Evolutionary conservation across 148 eudicot species (phyloP).

Genomic region (Heliamphora exappendiculata): DNA sequence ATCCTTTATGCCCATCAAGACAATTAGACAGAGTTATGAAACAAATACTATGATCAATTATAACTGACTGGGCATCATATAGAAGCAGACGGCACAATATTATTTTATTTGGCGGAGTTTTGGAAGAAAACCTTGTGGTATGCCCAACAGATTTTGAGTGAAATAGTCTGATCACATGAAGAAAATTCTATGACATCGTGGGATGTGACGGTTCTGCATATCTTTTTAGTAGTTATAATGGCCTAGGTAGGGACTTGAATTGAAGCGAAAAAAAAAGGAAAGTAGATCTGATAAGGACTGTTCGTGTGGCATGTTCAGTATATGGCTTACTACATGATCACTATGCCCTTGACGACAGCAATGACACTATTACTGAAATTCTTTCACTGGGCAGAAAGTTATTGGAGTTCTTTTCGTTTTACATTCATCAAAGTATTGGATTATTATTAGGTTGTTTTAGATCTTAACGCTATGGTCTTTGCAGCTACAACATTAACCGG

Average conservation of each 20-base stretch:
- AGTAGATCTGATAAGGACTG: not conserved
- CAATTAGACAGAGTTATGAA: not conserved
- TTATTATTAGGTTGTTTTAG: not conserved
- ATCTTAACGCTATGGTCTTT: conserved; percentile 13
- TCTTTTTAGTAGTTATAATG: not conserved
- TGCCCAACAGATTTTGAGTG: not conserved
- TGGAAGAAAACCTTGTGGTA: not conserved
- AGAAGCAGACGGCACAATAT: not conserved
- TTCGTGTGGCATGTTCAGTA: not conserved
- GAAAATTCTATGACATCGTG: not conserved
- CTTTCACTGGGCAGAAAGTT: not conserved
- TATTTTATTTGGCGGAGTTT: not conserved
- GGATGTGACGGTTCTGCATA: no score
- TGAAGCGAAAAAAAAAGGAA: not conserved
- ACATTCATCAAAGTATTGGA: not conserved
- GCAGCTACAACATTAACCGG: conserved; percentile 97
- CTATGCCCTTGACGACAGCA: not conserved
- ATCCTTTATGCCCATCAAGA: not conserved
- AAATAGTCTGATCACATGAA: not conserved
- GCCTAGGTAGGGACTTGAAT: not conserved
- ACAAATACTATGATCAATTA: not conserved
- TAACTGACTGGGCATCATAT: not conserved
- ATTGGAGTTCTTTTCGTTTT: not conserved
- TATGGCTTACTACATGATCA: not conserved
- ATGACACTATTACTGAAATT: not conserved